Evolutionary conservation across 2,329 filamentous ascomycete genomes (phyloP), one percentile per base, ranked within the genome.

Genomic region (Fusarium buharicum): DNA sequence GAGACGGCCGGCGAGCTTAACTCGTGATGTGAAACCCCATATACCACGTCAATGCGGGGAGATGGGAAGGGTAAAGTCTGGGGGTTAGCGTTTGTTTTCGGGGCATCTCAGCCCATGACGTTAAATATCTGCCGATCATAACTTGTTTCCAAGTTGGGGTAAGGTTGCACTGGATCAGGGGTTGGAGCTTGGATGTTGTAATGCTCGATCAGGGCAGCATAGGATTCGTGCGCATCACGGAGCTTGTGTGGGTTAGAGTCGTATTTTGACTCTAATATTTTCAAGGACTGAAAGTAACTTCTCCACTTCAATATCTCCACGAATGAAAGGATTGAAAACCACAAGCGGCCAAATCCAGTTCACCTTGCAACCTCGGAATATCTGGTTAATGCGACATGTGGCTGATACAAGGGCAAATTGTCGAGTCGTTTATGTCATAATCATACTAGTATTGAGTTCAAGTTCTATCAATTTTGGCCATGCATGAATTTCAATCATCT

Each of bases 141-240:
- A 28, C 44, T 64, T 44, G 22, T 37, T 56, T 45, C 16, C 4
- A 33, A 41, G 12, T 46, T 62, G 59, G 58, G 31, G 41, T 27
- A 50, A 46, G 45, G 54, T 48, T 51, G 18, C 48, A 43, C 37
- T 34, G 18, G 16, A 18, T 24, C 58, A 12, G 28, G 57, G 44
- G 18, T 20, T 3, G 17, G 34, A 36, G 16, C 44, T 12, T n/a
- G 46, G 31, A 27, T n/a, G 18, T 11, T n/a, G 8, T 3, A 34
- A 31, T 45, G 31, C n/a, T 20, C 33, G 44, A 47, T 27, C 17
- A 4, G 12, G 11, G 16, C 30, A 27, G 22, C 22, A 24, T 24
- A 8, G 41, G 39, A 64, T 64, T 64, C 61, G 61, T 53, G 61
- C 61, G 61, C 61, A 53, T 65, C 10, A 31, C 6, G 14, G 3